Evolutionary conservation across 129 eudicot genomes (phyloP), one percentile per base, ranked within the genome.

Genomic region (Flaveria linearis): DNA sequence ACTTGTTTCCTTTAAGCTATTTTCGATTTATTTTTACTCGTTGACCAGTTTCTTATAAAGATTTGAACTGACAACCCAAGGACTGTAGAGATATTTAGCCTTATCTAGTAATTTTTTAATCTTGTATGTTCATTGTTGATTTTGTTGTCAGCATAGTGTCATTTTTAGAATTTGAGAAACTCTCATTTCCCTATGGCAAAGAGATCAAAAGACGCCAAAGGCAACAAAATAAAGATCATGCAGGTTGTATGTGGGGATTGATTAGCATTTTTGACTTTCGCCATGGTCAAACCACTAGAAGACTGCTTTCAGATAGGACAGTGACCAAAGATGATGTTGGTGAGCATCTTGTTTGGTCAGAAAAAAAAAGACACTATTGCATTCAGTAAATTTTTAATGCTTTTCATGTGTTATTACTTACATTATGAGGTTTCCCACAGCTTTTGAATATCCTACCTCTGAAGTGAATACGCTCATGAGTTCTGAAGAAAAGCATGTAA

Each of bases 221-320:
- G 3, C 81, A 84, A 65, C 79, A 77, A 20, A 89, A 87, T 41
- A 90, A 81, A 71, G 87, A 85, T 78, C 91, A 86, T 9, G 88
- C 93, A 30, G 97, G 98, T 26, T 94, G 98, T 76, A 91, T 94
- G 77, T 84, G 81, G 84, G 91, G 98, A 57, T 79, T 94, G 77
- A 89, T 94, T 66, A 84, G 85, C 60, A 78, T 94, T 1, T 89
- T 94, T 75, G 93, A 93, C 82, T 90, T 88, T 69, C 93, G 98
- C 49, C 87, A 85, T 76, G 92, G 86, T 76, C 85, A 91, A 69
- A 69, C 88, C 61, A 79, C 96, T 18, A 85, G 81, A 85, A 86
- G 82, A 72, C 69, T 88, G 79, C 93, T 91, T 80, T 42, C 87
- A 23, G 93, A 91, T 87, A 87, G 75, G 72, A 82, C 56, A 28